These are phyloP conservation scores for Aspergillus sp. DNA, from an alignment of 2,329 filamentous ascomycete species.

Conservation along the genomic window DNA sequence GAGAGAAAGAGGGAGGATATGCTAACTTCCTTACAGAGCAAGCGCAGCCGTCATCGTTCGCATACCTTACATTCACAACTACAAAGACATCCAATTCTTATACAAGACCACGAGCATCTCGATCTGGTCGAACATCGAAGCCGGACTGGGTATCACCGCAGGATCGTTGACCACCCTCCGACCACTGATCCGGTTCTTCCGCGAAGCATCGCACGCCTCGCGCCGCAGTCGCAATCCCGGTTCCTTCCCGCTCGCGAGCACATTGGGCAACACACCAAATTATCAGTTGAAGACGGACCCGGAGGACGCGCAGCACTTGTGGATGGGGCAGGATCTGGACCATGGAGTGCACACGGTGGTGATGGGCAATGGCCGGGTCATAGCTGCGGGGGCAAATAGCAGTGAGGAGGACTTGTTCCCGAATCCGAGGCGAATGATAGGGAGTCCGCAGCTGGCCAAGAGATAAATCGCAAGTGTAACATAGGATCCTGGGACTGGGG, in stretches of 20 bases:
- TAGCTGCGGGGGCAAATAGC: conserved; percentile 4
- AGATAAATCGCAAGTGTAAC: background rate
- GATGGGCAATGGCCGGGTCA: conserved; percentile 8
- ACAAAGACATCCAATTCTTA: conserved; percentile 15
- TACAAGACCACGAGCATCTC: conserved; percentile 38
- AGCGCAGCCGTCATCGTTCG: conserved; percentile 17
- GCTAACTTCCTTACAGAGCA: conserved; percentile 9
- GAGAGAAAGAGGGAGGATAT: no score
- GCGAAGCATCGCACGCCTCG: conserved; percentile 14
- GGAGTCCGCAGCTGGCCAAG: background rate
- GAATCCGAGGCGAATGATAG: background rate
- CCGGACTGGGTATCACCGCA: conserved; percentile 31
- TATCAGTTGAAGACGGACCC: conserved; percentile 3
- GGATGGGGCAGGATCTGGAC: conserved; percentile 11
- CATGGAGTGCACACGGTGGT: conserved; percentile 18
- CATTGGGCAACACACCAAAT: conserved; percentile 3
- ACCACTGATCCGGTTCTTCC: conserved; percentile 35
- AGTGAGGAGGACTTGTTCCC: conserved; percentile 16
- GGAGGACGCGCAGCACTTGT: conserved; percentile 9
- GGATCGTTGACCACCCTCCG: conserved; percentile 32
- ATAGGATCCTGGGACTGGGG: no score
- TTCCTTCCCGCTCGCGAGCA: conserved; percentile 13
- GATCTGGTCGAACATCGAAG: conserved; percentile 29
- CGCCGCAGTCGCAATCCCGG: conserved; percentile 7
- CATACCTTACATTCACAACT: conserved; percentile 11